Evolutionary conservation across 148 eudicot genomes (phyloP).

Genomic region (Dysphania ambrosioides): DNA sequence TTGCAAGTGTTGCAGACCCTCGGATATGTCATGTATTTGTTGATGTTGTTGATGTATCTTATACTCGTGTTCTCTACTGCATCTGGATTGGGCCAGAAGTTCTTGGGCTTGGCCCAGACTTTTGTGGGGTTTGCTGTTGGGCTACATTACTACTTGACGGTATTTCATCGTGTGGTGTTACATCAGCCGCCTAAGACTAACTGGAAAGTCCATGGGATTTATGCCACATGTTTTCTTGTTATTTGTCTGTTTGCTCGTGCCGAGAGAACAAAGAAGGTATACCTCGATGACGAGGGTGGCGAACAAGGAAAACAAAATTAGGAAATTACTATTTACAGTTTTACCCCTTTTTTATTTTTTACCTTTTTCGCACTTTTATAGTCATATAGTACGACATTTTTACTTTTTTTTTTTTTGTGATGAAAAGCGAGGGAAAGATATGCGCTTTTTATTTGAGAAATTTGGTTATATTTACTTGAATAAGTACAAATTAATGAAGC

Average conservation of each 20-base stretch:
- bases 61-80: conserved; percentile 74
- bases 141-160: conserved; percentile 84
- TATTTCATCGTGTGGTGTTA: conserved; percentile 77
- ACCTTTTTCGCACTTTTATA: not conserved
- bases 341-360: not conserved
- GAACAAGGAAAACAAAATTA: conserved; percentile 73
- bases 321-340: not conserved
- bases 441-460: not conserved
- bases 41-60: conserved; percentile 64
- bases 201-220: conserved; percentile 82
- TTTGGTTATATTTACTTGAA: not conserved
- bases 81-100: conserved; percentile 48
- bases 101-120: conserved; percentile 73
- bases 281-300: conserved; percentile 62
- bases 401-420: not conserved
- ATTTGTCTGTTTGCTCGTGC: conserved; percentile 64
- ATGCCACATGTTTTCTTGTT: conserved; percentile 81
- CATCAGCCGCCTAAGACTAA: conserved; percentile 77
- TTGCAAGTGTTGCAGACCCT: conserved; percentile 76
- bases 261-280: conserved; percentile 86
- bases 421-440: not conserved
- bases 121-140: conserved; percentile 84
- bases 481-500: too few relatives aligned
- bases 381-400: not conserved
- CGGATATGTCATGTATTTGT: conserved; percentile 61